These are phyloP conservation scores for Cicer bijugum DNA, from an alignment of 306 rosid species.

Conservation along the genomic window DNA sequence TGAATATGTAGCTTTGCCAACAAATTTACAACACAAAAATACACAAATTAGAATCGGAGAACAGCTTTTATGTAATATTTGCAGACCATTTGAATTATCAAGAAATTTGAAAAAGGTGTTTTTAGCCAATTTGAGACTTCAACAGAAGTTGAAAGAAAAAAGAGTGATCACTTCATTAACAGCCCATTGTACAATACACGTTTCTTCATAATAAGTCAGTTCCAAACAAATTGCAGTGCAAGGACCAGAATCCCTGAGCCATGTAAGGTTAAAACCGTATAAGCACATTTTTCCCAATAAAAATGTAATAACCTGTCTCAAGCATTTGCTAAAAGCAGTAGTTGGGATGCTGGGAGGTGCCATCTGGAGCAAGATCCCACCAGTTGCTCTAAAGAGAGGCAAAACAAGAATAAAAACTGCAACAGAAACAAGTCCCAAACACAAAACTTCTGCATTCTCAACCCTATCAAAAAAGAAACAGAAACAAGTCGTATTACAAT, in stretches of 20 bases:
- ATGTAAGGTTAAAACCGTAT: background rate
- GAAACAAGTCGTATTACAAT: constrained; percentile 33
- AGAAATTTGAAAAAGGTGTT: background rate
- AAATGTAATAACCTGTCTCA: constrained; percentile 78
- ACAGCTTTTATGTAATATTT: constrained; percentile 5
- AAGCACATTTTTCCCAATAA: constrained; percentile 30
- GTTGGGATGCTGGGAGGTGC: constrained; percentile 90
- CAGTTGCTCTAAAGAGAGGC: constrained; percentile 89
- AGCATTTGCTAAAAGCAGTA: constrained; percentile 89
- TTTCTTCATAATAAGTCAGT: background rate
- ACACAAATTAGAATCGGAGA: background rate
- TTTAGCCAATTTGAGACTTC: constrained; percentile 18
- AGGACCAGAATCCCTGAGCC: background rate
- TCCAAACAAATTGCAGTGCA: background rate
- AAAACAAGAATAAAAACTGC: constrained; percentile 86
- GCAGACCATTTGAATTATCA: background rate
- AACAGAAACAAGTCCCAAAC: constrained; percentile 89
- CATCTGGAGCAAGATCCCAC: constrained; percentile 95
- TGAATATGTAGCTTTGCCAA: background rate
- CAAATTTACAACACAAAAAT: constrained; percentile 1
- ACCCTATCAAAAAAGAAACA: constrained; percentile 60
- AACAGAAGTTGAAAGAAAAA: constrained; percentile 5
- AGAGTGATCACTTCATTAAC: background rate
- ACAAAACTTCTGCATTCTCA: constrained; percentile 96
- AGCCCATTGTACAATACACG: background rate